A percentile compares a stretch with the other conserved stretches of the same genome.
Evolutionary conservation across 164 flowering plant species (phyloP).

Genomic region (Vitis vinifera): DNA sequence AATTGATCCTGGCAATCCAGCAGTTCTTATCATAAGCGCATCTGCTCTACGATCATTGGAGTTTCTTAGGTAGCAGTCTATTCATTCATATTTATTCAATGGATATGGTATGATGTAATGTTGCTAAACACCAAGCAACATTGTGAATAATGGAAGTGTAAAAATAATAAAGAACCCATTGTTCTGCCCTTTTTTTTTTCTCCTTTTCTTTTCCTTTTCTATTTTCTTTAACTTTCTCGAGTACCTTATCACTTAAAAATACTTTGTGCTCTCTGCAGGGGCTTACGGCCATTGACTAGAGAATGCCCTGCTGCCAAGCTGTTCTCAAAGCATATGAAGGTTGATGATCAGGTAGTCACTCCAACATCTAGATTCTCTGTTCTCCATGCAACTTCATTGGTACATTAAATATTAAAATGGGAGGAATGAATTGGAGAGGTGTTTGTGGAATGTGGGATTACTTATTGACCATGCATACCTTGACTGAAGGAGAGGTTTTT

Average conservation of each 20-base stretch:
- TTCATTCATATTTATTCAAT: background rate
- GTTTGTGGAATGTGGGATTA: too few species aligned
- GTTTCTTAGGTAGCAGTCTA: slow-evolving; percentile 56
- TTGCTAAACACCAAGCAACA: too few species aligned
- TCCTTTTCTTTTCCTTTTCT: background rate
- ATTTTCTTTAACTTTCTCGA: background rate
- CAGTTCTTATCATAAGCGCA: slow-evolving; percentile 64
- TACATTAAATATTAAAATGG: too few species aligned
- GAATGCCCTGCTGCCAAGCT: slow-evolving; percentile 87
- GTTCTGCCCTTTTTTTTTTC: background rate
- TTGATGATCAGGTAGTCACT: slow-evolving; percentile 77
- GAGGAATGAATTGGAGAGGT: too few species aligned
- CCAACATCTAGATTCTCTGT: too few species aligned
- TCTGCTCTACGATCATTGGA: slow-evolving; percentile 84
- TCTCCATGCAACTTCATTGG: too few species aligned
- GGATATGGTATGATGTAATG: too few species aligned
- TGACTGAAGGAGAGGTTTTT: too few species aligned
- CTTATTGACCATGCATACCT: too few species aligned
- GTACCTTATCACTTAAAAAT: background rate
- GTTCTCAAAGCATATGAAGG: slow-evolving; percentile 94
- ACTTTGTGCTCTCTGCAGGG: slow-evolving; percentile 36
- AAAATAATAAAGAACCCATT: too few species aligned
- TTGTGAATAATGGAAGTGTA: too few species aligned
- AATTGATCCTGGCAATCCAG: slow-evolving; percentile 76
- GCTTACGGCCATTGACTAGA: slow-evolving; percentile 60